Conservation (phyloP, 345 rosid species). For the Gossypium raimondii region DNA sequence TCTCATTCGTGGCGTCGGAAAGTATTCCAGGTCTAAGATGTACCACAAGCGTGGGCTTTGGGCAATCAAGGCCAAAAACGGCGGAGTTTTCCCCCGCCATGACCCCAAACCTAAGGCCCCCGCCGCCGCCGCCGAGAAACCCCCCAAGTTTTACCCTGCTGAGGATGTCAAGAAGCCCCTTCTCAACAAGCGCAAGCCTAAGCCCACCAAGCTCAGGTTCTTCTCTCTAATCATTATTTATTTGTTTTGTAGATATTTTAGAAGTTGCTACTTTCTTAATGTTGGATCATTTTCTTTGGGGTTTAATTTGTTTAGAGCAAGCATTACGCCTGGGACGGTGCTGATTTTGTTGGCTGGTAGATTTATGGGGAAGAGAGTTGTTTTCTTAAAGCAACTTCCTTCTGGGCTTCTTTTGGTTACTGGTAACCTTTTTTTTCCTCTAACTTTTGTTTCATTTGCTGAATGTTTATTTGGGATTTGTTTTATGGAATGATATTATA, state of each 20-base stretch:
- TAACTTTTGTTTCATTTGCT: neutral
- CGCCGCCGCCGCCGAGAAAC: neutral
- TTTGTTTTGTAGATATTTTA: neutral
- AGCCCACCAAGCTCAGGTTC: slow-evolving; percentile 4
- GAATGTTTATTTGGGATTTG: neutral
- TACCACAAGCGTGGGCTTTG: slow-evolving; percentile 63
- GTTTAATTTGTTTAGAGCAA: slow-evolving; percentile 38
- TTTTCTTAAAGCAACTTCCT: slow-evolving; percentile 2
- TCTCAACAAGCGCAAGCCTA: neutral
- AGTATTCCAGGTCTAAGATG: slow-evolving; percentile 54
- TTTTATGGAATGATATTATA: neutral
- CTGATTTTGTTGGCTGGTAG: slow-evolving; percentile 2
- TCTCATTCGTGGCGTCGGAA: slow-evolving; percentile 44
- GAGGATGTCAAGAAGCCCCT: slow-evolving; percentile 38
- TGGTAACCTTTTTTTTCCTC: neutral
- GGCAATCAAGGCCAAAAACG: slow-evolving; percentile 32
- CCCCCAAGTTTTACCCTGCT: slow-evolving; percentile 42
- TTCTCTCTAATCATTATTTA: neutral
- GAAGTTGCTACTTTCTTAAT: neutral
- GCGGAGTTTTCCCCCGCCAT: neutral
- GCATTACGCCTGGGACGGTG: slow-evolving; percentile 72
- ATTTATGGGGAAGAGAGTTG: slow-evolving; percentile 8
- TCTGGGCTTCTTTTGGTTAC: slow-evolving; percentile 6
- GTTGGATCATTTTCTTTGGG: neutral
- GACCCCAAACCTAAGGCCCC: neutral